Conservation (phyloP, 75 land plant genomes). For the Larix kaempferi region DNA sequence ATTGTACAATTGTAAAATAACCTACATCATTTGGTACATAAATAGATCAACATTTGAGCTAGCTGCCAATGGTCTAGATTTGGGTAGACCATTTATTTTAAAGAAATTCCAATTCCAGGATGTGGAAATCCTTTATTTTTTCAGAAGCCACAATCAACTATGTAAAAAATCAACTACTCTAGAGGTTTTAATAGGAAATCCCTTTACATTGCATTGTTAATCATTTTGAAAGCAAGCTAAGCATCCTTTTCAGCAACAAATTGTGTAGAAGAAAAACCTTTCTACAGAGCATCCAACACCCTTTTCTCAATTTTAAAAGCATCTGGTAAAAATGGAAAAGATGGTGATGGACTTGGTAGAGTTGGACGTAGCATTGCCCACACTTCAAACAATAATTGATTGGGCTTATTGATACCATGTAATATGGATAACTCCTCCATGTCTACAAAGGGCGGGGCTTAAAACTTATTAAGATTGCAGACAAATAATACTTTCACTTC, state of each 20-base stretch:
- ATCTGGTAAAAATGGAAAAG: conserved; percentile 20
- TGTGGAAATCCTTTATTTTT: neutral
- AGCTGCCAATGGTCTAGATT: too few relatives aligned
- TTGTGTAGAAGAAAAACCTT: conserved; percentile 81
- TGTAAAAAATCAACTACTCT: conserved; percentile 9
- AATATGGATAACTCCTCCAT: conserved; percentile 48
- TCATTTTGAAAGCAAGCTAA: conserved; percentile 19
- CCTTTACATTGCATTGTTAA: neutral
- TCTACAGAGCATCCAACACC: conserved; percentile 21
- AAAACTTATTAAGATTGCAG: neutral
- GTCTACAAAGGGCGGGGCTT: conserved; percentile 26
- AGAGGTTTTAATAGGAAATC: conserved; percentile 23
- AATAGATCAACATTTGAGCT: neutral
- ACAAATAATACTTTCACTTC: neutral
- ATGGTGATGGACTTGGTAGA: conserved; percentile 41
- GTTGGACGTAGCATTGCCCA: conserved; percentile 82
- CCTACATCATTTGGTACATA: neutral
- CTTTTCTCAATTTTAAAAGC: conserved; percentile 16
- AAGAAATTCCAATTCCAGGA: neutral
- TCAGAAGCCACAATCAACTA: neutral
- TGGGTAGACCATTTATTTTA: too few relatives aligned
- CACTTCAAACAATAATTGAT: conserved; percentile 65
- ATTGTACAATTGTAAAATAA: conserved; percentile 2
- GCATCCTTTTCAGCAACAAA: conserved; percentile 59
- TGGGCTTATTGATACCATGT: conserved; percentile 52